Base-by-base conservation (phyloP, 2,329 filamentous ascomycete species). In the Blastomyces gilchristii region DNA sequence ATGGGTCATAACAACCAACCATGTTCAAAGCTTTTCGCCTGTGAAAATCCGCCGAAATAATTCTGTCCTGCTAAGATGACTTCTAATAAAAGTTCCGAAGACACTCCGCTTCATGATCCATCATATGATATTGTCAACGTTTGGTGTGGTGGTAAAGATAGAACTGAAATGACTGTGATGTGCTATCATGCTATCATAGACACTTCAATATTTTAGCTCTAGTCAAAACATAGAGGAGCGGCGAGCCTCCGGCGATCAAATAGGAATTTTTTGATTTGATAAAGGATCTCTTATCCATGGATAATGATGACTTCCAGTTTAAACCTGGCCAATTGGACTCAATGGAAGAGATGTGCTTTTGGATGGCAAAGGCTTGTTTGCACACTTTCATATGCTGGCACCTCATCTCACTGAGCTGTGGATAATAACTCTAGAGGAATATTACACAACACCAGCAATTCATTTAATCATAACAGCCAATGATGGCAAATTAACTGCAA, bases 281-380 rank as follows among this genome's bases (percentile, higher is more conserved):
- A 56, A 49, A 50, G 22, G 52, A 63, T 18, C 62, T 61, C 62
- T 56, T 61, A 28, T 60, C 62, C 9, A 63, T 63, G 62, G n/a
- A 61, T 58, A 41, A 63, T 28, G 58, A 61, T 61, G 62, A 63
- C 58, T 63, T 61, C 41, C 18, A 60, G 39, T 63, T 56, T 31
- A 56, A 49, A 16, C 62, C 62, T 22, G 62, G 57, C 39, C 14
- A 63, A 31, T 37, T 49, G 37, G 62, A 63, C 34, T 58, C 62
- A 50, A 63, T 63, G 62, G 58, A 63, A 25, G 58, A 61, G 52
- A 60, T 61, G 58, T 63, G 62, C 52, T 49, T 57, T 58, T 63
- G 58, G 62, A 63, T 63, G 62, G 62, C 62, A 61, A 50, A 61
- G 43, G 58, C 62, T 25, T 63, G 62, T 52, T 63, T 63, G 39